These are phyloP conservation scores for Sistotremastrum suecicum DNA, from an alignment of 768 basidiomycete species.

Conservation along the genomic window DNA sequence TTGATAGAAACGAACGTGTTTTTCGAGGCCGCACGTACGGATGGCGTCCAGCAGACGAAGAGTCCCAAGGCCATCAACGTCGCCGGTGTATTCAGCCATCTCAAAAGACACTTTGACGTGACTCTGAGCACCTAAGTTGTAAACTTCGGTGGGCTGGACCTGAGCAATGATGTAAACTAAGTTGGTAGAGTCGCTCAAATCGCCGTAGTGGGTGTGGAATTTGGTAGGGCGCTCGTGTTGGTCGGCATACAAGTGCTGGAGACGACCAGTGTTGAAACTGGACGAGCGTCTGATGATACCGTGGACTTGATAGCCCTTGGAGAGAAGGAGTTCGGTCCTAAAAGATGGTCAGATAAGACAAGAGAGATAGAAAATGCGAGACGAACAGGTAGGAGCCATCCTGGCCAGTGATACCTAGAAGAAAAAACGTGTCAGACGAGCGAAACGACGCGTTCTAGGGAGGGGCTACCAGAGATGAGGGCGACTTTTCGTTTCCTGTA, in stretches of 20 bases:
- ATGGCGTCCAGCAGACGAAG: conserved; percentile 92
- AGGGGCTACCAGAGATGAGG: conserved; percentile 61
- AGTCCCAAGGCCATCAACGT: conserved; percentile 92
- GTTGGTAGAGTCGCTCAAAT: conserved; percentile 92
- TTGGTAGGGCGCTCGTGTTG: conserved; percentile 78
- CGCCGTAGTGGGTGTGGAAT: conserved; percentile 82
- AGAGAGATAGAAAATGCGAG: conserved; percentile 3
- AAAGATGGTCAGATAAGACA: conserved; percentile 4
- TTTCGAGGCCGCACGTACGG: conserved; percentile 87
- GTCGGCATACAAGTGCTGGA: conserved; percentile 88
- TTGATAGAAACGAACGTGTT: conserved; percentile 91
- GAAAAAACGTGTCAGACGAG: conserved; percentile 1
- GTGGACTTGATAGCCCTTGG: conserved; percentile 86
- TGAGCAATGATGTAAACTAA: conserved; percentile 93
- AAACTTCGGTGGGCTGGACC: conserved; percentile 90
- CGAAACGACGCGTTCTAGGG: not conserved
- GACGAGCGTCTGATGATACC: conserved; percentile 96
- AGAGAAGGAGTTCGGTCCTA: conserved; percentile 72
- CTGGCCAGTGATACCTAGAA: conserved; percentile 83
- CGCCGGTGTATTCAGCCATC: conserved; percentile 98
- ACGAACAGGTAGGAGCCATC: conserved; percentile 90
- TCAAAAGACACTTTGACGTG: conserved; percentile 99
- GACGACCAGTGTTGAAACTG: conserved; percentile 92
- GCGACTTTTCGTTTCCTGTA: conserved; percentile 89
- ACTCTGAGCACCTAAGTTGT: conserved; percentile 95